Evolutionary conservation across 371 early-diverging fungal species (phyloP).

Genomic region (Catenaria anguillulae): DNA sequence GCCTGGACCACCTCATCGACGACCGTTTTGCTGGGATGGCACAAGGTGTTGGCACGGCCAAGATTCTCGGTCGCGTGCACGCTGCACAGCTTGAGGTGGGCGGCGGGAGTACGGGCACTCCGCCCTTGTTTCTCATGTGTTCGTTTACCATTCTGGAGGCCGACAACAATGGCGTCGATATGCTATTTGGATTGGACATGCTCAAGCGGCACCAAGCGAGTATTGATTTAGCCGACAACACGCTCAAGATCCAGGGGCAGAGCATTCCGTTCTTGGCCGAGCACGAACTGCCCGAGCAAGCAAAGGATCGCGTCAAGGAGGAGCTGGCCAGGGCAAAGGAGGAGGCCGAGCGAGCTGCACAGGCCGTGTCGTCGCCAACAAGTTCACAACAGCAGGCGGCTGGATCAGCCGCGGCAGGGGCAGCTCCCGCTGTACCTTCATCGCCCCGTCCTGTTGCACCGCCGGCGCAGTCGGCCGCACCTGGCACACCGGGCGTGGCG

Average conservation of each 20-base stretch:
- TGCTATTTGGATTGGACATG: conserved; percentile 93
- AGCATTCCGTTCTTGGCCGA: conserved; percentile 78
- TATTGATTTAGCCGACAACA: conserved; percentile 74
- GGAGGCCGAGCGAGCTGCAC: background rate
- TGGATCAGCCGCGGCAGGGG: conserved; percentile 20
- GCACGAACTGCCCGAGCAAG: conserved; percentile 69
- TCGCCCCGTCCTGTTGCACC: conserved; percentile 13
- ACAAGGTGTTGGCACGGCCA: conserved; percentile 86
- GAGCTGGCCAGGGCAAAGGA: background rate
- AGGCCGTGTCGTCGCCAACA: conserved; percentile 23
- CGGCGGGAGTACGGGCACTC: background rate
- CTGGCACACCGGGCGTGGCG: too few relatives aligned
- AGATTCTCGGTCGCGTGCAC: conserved; percentile 88
- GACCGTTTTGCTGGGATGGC: conserved; percentile 81
- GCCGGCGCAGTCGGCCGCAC: conserved; percentile 12
- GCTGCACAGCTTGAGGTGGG: conserved; percentile 65
- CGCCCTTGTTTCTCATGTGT: conserved; percentile 56
- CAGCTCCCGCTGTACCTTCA: conserved; percentile 20
- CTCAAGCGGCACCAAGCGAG: conserved; percentile 69
- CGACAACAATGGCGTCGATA: conserved; percentile 46
- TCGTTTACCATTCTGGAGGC: conserved; percentile 85
- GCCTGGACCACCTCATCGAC: conserved; percentile 76
- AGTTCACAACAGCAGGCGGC: conserved; percentile 27
- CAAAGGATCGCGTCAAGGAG: conserved; percentile 25
- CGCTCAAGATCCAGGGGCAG: conserved; percentile 40